These are phyloP conservation scores for Suhomyces anneliseae DNA, from an alignment of 1,139 yeast genomes.

Conservation along the genomic window DNA sequence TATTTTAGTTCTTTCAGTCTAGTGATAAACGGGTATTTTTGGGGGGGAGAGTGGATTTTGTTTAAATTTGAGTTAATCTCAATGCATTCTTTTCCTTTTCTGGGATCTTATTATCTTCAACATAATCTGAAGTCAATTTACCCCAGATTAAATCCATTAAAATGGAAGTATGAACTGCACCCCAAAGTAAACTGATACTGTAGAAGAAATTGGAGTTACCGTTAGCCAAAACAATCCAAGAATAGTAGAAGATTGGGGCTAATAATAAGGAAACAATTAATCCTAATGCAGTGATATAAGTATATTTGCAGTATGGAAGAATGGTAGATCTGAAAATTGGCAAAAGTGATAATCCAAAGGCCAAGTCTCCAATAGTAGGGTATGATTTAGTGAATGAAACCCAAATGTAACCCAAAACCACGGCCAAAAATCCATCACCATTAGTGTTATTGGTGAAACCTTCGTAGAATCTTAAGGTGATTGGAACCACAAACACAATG, in stretches of 20 bases:
- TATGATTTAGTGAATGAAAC: constrained; percentile 76
- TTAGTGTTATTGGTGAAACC: constrained; percentile 11
- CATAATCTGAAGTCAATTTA: constrained; percentile 69
- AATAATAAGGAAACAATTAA: constrained; percentile 43
- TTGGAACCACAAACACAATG: constrained; percentile 68
- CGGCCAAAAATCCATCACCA: constrained; percentile 65
- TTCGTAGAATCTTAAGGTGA: constrained; percentile 64
- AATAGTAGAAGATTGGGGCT: constrained; percentile 86
- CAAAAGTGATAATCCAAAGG: constrained; percentile 61
- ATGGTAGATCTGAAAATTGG: constrained; percentile 54
- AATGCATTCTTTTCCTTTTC: constrained; percentile 19
- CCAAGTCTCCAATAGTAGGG: constrained; percentile 85
- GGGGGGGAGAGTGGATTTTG: no score
- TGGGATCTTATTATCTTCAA: constrained; percentile 37
- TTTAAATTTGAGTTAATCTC: constrained; percentile 43
- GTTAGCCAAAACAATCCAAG: constrained; percentile 93
- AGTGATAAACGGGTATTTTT: no score
- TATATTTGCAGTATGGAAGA: constrained; percentile 35
- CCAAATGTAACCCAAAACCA: constrained; percentile 64
- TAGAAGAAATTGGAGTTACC: constrained; percentile 96
- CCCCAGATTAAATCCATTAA: constrained; percentile 85
- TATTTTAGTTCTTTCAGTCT: no score
- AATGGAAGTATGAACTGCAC: constrained; percentile 66
- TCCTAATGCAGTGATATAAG: constrained; percentile 40
- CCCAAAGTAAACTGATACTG: constrained; percentile 85